Conservation (phyloP, 1,284 basidiomycete species). For the Fistulinella cinereoalba region DNA sequence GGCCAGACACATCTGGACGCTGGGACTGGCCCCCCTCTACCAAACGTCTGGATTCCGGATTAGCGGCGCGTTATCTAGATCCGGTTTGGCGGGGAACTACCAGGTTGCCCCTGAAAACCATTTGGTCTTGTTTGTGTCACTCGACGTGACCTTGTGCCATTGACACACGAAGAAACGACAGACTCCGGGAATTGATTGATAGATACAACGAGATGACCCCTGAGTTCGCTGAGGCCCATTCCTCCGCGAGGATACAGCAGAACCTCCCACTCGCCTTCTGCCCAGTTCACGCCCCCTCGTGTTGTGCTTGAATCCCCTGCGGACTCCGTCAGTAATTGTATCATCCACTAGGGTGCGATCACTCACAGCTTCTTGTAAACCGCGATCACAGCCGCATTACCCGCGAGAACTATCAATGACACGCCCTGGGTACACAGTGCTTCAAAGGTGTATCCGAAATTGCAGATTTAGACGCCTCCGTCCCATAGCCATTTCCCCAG, state of each 20-base stretch:
- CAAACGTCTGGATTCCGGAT: no score
- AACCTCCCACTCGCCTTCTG: slow-evolving; percentile 20
- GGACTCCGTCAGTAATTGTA: not conserved
- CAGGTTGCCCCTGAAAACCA: no score
- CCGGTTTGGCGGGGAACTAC: no score
- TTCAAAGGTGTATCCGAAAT: slow-evolving; percentile 26
- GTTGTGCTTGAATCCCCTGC: slow-evolving; percentile 19
- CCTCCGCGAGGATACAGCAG: slow-evolving; percentile 15
- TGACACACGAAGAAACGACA: no score
- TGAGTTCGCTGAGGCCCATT: slow-evolving; percentile 9
- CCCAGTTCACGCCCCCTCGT: slow-evolving; percentile 17
- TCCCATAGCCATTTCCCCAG: slow-evolving; percentile 28
- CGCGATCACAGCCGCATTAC: slow-evolving; percentile 20
- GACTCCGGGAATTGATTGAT: no score
- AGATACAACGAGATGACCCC: slow-evolving; percentile 1
- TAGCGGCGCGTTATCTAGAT: no score
- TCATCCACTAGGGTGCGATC: not conserved
- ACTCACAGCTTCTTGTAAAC: slow-evolving; percentile 30
- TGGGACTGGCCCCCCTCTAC: no score
- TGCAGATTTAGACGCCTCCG: slow-evolving; percentile 21
- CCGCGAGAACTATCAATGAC: slow-evolving; percentile 19
- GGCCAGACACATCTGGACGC: no score
- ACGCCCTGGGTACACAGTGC: slow-evolving; percentile 28
- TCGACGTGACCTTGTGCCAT: no score
- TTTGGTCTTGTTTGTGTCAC: no score